Base-by-base conservation (phyloP, 768 basidiomycete species). In the Podaxis sp. region DNA sequence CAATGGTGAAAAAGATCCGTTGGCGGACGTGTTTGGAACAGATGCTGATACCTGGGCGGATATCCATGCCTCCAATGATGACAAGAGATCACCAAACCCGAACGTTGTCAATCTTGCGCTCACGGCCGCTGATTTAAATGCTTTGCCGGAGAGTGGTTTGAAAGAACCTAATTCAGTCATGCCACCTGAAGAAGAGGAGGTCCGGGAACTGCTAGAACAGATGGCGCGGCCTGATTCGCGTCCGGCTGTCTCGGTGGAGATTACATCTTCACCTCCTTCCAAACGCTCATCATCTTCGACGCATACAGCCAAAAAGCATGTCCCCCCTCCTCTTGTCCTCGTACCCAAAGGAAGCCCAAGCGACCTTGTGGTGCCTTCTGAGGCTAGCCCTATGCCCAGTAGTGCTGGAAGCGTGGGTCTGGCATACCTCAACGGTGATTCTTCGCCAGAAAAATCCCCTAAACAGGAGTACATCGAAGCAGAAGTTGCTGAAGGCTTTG, bases 31-130 rank as follows among this genome's bases (percentile, higher is more conserved):
- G 6, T 89, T 88, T 74, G 86, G 87, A 52, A 80, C 80, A n/a
- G 88, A 88, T 70, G 83, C 77, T 64, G 83, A 87, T 65, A 81
- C 83, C 0, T 88, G 87, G 87, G 76, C 78, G 62, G 83, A 84
- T 56, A 77, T 89, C 54, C 84, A 76, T 44, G 73, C 61, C 24
- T 70, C 79, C 62, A 71, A 69, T 30, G 72, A 68, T 52, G 64
- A 65, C 63, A 62, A 48, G 59, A 58, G 68, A 66, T 72, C 63
- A 68, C 72, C 67, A 63, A 78, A 84, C 68, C 81, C 82, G 1
- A 79, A 86, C 64, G 71, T 85, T 44, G 80, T 85, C 44, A 72
- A 84, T 24, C 77, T 88, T 8, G 82, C 84, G 15, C 72, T 88
- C 51, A 82, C 82, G 62, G 81, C 77, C 30, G 74, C 75, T 2